Evolutionary conservation across 2,329 filamentous ascomycete genomes (phyloP), one percentile per base, ranked within the genome.

Genomic region (Ophiocordyceps unilateralis): DNA sequence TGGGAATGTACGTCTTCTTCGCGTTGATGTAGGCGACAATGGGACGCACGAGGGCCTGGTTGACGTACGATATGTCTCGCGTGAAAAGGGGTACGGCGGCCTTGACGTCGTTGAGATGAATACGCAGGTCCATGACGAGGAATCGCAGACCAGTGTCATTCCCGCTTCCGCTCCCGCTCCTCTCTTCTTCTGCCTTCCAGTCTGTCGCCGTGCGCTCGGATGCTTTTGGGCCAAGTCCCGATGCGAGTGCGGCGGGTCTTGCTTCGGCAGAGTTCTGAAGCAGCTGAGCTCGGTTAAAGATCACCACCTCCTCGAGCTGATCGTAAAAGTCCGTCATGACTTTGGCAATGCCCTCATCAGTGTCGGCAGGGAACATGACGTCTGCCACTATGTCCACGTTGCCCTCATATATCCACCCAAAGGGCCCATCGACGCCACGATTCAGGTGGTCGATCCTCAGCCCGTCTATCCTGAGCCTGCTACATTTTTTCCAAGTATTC

Each of bases 11-110:
- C 0, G 89, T 93, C 56, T 81, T 81, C 58, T 87, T 85, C 37
- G 86, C 84, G 62, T 98, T 98, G 63, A 98, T 96, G 59, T 96
- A 98, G 7, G 91, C 91, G 36, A 98, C 88, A 47, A 98, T 98
- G 15, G 91, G 91, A 5, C 91, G 78, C 30, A 96, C 85, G 5
- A 96, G 77, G 2, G 91, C 87, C 59, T 93, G 93, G 62, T 95
- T 96, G 54, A 95, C 83, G 59, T 96, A 98, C 1, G 86, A 93
- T 41, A 96, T 75, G 56, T 95, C 83, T 15, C 77, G 81, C 1
- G 83, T 93, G 64, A 98, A 96, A 41, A 96, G 73, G 1, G 91
- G 91, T 1, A 98, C 88, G 3, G 83, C 81, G 23, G 91, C 91
- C 51, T 87, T 85, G 39, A 95, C 87, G 50, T 95, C 86, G 63